Evolutionary conservation across 148 eudicot genomes (phyloP), one percentile per base, ranked within the genome.

Genomic region (Rhododendron griersonianum): DNA sequence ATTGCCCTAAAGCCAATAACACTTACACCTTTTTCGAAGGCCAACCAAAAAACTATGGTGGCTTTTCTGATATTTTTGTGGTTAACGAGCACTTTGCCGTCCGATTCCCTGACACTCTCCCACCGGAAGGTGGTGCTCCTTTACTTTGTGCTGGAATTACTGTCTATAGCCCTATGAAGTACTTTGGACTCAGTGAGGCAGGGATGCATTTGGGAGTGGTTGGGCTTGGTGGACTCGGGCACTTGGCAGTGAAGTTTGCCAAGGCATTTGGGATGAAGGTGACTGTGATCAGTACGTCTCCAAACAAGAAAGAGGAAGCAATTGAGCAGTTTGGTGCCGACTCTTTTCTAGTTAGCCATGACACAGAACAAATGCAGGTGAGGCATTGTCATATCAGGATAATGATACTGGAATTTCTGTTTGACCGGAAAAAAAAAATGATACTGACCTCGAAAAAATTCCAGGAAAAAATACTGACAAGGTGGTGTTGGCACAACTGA

Each of bases 81-180:
- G 85, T 83, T 14, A 13, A 83, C 0, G 77, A 83, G 57, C 55
- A 45, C 23, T 83, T 83, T 67, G 85, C 78, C 1, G 1, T 65
- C 14, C 35, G 57, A 14, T 83, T 83, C 75, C 77, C 77, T 0
- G 78, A 83, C 11, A 45, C 51, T 19, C 77, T 83, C 57, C 6
- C 85, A 11, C 85, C 59, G 2, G 57, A 63, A 21, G 85, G 85
- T 4, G 85, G 55, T 11, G 85, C 85, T 6, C 85, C 85, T 4
- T 25, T 83, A 8, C 85, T 83, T 7, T 83, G 85, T 45, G 85
- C 57, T 3, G 77, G 85, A 3, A 83, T 83, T 14, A 67, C 85
- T n/a, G 85, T 83, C 4, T 83, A 83, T 16, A 83, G 85, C 15
- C 77, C 85, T 10, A 83, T 83, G 85, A 83, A 83, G 44, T 83